Conservation (phyloP, 2,329 filamentous ascomycete genomes). For the Alternaria sp. region DNA sequence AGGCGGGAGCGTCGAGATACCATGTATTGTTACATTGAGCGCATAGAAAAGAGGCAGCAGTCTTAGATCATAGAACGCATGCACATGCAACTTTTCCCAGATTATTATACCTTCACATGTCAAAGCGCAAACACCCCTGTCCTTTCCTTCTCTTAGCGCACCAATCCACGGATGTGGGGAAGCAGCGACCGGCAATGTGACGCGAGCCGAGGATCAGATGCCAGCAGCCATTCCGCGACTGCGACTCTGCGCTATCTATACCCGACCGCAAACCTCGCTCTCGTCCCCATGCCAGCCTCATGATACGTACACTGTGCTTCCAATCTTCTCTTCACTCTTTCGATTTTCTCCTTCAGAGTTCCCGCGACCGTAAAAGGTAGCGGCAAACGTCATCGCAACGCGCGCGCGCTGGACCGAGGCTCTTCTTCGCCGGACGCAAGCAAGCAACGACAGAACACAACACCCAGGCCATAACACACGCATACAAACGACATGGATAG, state of each 20-base stretch:
- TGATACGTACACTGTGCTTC: constrained; percentile 1
- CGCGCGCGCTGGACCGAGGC: constrained; percentile 34
- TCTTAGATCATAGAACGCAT: neutral
- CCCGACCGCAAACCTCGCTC: constrained; percentile 17
- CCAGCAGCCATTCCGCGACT: constrained; percentile 20
- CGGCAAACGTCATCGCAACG: constrained; percentile 24
- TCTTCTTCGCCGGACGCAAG: constrained; percentile 10
- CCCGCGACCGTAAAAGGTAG: constrained; percentile 5
- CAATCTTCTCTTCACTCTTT: neutral
- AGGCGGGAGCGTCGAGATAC: constrained; percentile 18
- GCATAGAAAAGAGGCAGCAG: constrained; percentile 1
- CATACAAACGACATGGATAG: constrained; percentile 34
- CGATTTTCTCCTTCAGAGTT: neutral
- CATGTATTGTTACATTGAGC: constrained; percentile 4
- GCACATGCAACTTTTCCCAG: constrained; percentile 22
- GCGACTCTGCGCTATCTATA: constrained; percentile 20
- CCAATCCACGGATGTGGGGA: constrained; percentile 37
- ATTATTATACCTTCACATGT: constrained; percentile 34
- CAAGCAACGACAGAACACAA: constrained; percentile 5
- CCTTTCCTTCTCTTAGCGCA: constrained; percentile 16
- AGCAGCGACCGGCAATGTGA: constrained; percentile 39
- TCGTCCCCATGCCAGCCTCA: constrained; percentile 14
- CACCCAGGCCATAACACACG: neutral
- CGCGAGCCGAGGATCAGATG: constrained; percentile 46
- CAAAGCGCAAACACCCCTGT: constrained; percentile 23